Evolutionary conservation across 2,329 filamentous ascomycete genomes (phyloP).

Genomic region (Thermomyces lanuginosus): DNA sequence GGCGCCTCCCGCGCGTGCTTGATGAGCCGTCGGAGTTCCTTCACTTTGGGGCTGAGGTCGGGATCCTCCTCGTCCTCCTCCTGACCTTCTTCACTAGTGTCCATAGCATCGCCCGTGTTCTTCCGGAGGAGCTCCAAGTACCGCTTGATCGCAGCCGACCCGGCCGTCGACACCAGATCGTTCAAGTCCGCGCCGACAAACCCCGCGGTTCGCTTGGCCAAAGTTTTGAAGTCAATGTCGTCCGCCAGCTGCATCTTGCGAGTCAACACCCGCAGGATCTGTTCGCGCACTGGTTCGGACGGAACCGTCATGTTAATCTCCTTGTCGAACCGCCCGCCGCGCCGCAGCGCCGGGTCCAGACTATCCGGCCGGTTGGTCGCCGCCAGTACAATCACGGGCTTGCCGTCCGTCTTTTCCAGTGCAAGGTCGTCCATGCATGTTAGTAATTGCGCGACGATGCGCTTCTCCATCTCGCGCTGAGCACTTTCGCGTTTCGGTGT

Average conservation of each 20-base stretch:
- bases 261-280: slow-evolving; percentile 62
- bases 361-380: slow-evolving; percentile 81
- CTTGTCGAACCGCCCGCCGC: slow-evolving; percentile 61
- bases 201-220: slow-evolving; percentile 76
- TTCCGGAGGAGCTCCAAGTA: slow-evolving; percentile 39
- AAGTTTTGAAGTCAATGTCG: slow-evolving; percentile 54
- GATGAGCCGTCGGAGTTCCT: slow-evolving; percentile 36
- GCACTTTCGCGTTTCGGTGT: slow-evolving; percentile 70
- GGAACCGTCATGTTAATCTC: slow-evolving; percentile 82
- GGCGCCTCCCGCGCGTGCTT: slow-evolving; percentile 36
- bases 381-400: slow-evolving; percentile 74
- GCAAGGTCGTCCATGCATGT: slow-evolving; percentile 74
- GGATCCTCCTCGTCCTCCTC: slow-evolving; percentile 16
- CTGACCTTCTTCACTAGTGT: slow-evolving; percentile 34
- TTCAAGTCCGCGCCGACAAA: slow-evolving; percentile 85
- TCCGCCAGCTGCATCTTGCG: slow-evolving; percentile 46
- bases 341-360: slow-evolving; percentile 60
- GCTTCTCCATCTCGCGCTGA: slow-evolving; percentile 76
- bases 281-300: slow-evolving; percentile 56
- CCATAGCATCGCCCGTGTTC: slow-evolving; percentile 34
- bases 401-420: slow-evolving; percentile 52
- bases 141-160: slow-evolving; percentile 46
- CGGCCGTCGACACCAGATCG: slow-evolving; percentile 50
- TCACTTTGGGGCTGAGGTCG: slow-evolving; percentile 26
- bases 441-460: slow-evolving; percentile 67